Conservation (phyloP, 2,329 filamentous ascomycete genomes). For the Curvularia sp. region DNA sequence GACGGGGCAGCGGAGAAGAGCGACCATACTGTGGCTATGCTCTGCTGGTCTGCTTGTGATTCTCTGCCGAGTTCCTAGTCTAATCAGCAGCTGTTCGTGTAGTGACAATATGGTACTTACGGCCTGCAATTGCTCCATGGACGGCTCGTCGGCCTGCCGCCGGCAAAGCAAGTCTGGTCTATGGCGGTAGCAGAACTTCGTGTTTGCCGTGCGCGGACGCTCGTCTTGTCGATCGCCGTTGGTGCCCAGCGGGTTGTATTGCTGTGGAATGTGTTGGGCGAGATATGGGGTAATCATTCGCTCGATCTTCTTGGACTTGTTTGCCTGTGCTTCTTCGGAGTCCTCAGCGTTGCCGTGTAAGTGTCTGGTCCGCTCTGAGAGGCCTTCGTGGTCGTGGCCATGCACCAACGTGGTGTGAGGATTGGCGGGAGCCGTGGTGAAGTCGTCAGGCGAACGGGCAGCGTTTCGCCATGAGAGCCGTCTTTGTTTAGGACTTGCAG, state of each 20-base stretch:
- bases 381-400: slow-evolving; percentile 48
- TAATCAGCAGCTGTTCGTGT: slow-evolving; percentile 31
- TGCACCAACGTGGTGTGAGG: slow-evolving; percentile 46
- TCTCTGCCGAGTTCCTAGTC: slow-evolving; percentile 79
- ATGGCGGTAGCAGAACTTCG: slow-evolving; percentile 95
- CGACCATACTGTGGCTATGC: slow-evolving; percentile 97
- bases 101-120: slow-evolving; percentile 58
- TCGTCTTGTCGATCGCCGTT: slow-evolving; percentile 48
- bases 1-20: slow-evolving; percentile 94
- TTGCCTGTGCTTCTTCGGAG: slow-evolving; percentile 36
- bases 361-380: slow-evolving; percentile 42
- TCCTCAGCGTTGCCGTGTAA: slow-evolving; percentile 32
- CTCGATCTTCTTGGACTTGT: slow-evolving; percentile 67
- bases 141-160: slow-evolving; percentile 89
- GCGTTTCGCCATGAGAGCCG: slow-evolving; percentile 42
- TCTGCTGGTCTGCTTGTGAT: slow-evolving; percentile 85
- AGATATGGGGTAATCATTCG: slow-evolving; percentile 88
- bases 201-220: slow-evolving; percentile 65
- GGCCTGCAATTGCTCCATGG: slow-evolving; percentile 93
- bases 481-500: slow-evolving; percentile 29
- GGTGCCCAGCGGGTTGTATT: slow-evolving; percentile 80
- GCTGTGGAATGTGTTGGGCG: slow-evolving; percentile 84
- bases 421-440: slow-evolving; percentile 26
- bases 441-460: slow-evolving; percentile 22
- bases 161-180: slow-evolving; percentile 92